Base-by-base conservation (phyloP, 306 rosid genomes). In the Rubus parviflorus region DNA sequence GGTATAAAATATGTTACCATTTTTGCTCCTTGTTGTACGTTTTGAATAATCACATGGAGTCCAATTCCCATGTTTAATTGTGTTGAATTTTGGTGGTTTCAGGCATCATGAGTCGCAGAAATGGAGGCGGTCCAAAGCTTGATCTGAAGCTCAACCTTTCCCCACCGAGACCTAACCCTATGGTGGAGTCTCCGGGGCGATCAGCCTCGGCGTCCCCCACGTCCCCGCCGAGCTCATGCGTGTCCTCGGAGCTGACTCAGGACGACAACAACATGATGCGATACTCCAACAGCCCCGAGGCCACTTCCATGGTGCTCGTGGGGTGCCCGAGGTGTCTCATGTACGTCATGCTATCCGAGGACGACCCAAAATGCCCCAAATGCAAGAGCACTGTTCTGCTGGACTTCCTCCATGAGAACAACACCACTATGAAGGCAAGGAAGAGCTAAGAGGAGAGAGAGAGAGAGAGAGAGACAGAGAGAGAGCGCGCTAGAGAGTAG, bases 351-450 rank as follows among this genome's bases (percentile, higher is more conserved):
- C 92, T 95, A 30, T 82, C 91, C 0, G 94, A 89, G 73, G 85
- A 81, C 47, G 93, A 95, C 48, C 96, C 93, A 0, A 91, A 91
- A 54, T 95, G 99, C 78, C 99, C 97, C 30, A 95, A 88, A 63
- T 95, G 99, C 92, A 90, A 92, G 77, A 92, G 92, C 90, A 92
- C 99, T 11, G 93, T 87, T 78, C 85, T 95, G 83, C 93, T 95
- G 5, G 96, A 95, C 76, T 89, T 95, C 46, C 87, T 82, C 64
- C 91, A 90, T 62, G 92, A 90, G 67, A 72, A 68, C 76, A 79
- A 69, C 68, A 60, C 70, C 74, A 43, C 79, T 53, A 41, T 57
- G 69, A 81, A 70, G 66, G 45, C 86, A 70, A 85, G 88, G 75
- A 88, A 74, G 91, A 84, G 81, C 82, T 90, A 87, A 49, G 72